A percentile compares a stretch with the other conserved stretches of the same genome.
phyloP scores from a whole-genome alignment of 129 eudicot species.

The Centella asiatica region DNA sequence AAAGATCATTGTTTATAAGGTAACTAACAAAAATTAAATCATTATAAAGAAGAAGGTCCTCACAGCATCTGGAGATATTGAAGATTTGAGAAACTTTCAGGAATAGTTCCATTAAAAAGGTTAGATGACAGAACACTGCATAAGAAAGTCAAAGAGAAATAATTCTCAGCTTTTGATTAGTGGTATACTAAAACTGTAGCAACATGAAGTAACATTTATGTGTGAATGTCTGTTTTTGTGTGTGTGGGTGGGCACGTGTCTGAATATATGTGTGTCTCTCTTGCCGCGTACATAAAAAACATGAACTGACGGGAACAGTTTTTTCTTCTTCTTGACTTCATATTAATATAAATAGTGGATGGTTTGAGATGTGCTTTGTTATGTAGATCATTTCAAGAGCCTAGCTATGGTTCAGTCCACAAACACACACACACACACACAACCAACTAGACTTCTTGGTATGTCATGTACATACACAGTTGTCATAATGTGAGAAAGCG shows the following conservation, averaged over 20 bases:
- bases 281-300: too few relatives aligned
- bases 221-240: too few relatives aligned
- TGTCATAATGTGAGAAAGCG: constrained; percentile 45
- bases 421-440: too few relatives aligned
- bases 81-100: constrained; percentile 50
- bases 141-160: constrained; percentile 5
- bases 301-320: too few relatives aligned
- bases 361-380: too few relatives aligned
- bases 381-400: too few relatives aligned
- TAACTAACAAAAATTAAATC: not conserved
- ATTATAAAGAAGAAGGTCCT: constrained; percentile 18
- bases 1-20: not conserved
- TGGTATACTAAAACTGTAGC: not conserved
- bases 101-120: constrained; percentile 59
- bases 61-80: constrained; percentile 70
- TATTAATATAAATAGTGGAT: too few relatives aligned
- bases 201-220: not conserved
- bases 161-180: not conserved
- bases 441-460: not conserved
- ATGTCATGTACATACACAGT: constrained; percentile 40
- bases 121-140: constrained; percentile 67
- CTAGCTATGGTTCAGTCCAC: too few relatives aligned
- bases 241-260: too few relatives aligned
- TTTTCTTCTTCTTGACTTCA: too few relatives aligned
- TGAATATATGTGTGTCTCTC: not conserved